Evolutionary conservation across 495 filamentous ascomycete species (phyloP).

Genomic region (Bacidia gigantensis): DNA sequence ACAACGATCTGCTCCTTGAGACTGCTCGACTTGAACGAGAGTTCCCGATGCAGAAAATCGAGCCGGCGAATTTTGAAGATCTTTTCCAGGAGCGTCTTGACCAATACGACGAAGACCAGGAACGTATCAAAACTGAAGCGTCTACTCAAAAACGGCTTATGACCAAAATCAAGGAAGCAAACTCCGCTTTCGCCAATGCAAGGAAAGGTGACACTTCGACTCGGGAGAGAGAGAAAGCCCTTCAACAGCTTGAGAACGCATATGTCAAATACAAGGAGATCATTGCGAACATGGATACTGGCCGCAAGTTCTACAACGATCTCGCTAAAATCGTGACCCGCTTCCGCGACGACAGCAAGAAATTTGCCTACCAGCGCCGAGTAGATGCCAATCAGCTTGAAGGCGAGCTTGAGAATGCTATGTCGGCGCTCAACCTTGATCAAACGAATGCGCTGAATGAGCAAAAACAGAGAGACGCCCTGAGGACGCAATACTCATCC

Average conservation of each 20-base stretch:
- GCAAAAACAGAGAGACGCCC: slow-evolving; percentile 20
- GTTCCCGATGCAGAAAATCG: slow-evolving; percentile 69
- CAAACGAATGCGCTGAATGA: slow-evolving; percentile 28
- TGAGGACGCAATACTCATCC: slow-evolving; percentile 22
- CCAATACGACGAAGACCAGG: slow-evolving; percentile 64
- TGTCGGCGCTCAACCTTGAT: slow-evolving; percentile 46
- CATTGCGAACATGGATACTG: slow-evolving; percentile 73
- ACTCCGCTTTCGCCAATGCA: slow-evolving; percentile 58
- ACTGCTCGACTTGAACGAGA: slow-evolving; percentile 72
- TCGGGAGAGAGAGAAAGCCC: slow-evolving; percentile 65
- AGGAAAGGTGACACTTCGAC: slow-evolving; percentile 59
- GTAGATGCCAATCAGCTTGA: slow-evolving; percentile 71
- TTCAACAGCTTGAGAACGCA: slow-evolving; percentile 83
- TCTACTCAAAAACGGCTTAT: slow-evolving; percentile 63
- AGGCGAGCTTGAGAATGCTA: slow-evolving; percentile 49
- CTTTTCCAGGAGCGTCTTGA: slow-evolving; percentile 74
- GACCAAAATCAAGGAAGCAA: slow-evolving; percentile 54
- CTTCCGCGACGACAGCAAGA: slow-evolving; percentile 63
- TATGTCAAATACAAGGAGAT: slow-evolving; percentile 94
- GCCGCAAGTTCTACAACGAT: slow-evolving; percentile 94
- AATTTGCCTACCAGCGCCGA: slow-evolving; percentile 65
- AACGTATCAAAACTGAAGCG: slow-evolving; percentile 54
- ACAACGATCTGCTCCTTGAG: slow-evolving; percentile 62
- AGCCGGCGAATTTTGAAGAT: slow-evolving; percentile 77
- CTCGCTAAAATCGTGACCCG: slow-evolving; percentile 68